These are phyloP conservation scores for Candida tropicalis DNA, from an alignment of 1,139 yeast species.

Conservation along the genomic window DNA sequence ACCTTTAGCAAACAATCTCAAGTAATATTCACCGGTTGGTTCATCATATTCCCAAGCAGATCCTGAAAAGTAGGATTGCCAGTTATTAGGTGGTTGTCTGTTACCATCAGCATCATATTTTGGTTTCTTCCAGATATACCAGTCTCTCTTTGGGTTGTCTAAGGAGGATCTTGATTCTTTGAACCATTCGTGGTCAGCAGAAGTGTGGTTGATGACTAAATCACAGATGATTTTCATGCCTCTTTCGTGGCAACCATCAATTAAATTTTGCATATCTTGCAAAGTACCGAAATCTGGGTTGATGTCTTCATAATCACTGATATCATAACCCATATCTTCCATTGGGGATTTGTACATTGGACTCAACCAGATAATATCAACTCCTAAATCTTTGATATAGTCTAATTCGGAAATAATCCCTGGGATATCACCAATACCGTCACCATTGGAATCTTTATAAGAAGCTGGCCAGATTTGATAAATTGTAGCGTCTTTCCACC, in stretches of 20 bases:
- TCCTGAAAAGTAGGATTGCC: slow-evolving; percentile 55
- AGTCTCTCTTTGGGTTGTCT: slow-evolving; percentile 57
- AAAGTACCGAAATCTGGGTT: slow-evolving; percentile 56
- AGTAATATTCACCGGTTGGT: slow-evolving; percentile 52
- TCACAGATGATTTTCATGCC: slow-evolving; percentile 57
- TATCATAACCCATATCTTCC: slow-evolving; percentile 67
- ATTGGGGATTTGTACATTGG: slow-evolving; percentile 64
- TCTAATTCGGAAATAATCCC: slow-evolving; percentile 56
- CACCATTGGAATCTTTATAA: slow-evolving; percentile 58
- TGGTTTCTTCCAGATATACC: slow-evolving; percentile 62
- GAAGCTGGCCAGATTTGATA: slow-evolving; percentile 65
- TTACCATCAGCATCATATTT: slow-evolving; percentile 48
- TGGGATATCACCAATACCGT: slow-evolving; percentile 58
- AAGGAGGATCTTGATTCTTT: slow-evolving; percentile 54
- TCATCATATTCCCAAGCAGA: slow-evolving; percentile 62
- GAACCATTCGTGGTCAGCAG: slow-evolving; percentile 60
- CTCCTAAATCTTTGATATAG: slow-evolving; percentile 53
- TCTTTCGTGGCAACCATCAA: slow-evolving; percentile 48
- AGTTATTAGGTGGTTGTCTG: slow-evolving; percentile 58
- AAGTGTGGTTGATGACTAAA: slow-evolving; percentile 61
- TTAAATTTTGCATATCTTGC: slow-evolving; percentile 52
- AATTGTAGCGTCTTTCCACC: slow-evolving; percentile 62
- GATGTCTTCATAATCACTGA: slow-evolving; percentile 53
- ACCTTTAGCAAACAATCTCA: slow-evolving; percentile 51
- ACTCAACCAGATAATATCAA: slow-evolving; percentile 57